Base-by-base conservation (phyloP, 1,284 basidiomycete species). In the Fomes fomentarius region DNA sequence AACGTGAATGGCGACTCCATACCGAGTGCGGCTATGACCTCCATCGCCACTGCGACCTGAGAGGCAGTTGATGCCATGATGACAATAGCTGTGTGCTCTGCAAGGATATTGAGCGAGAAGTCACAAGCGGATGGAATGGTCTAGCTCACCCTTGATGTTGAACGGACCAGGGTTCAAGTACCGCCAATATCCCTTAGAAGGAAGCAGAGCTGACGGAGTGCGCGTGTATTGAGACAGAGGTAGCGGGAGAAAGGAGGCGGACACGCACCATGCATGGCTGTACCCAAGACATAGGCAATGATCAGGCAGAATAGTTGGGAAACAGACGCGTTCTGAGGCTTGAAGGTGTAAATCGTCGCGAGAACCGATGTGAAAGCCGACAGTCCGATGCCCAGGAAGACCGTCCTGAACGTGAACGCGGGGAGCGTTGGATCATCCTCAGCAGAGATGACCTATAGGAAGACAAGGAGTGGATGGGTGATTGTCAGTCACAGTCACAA, bases 51-150 rank as follows among this genome's bases (percentile, higher is more conserved):
- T 0, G 87, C 86, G 0, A 83, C 81, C 5, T 79, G 79, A 2
- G 83, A 78, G 0, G 86, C 84, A 4, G 87, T 84, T 33, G 82
- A 83, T 1, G 85, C 68, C 83, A 89, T 86, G 61, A 89, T 86
- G 19, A 85, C 77, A 34, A 88, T 82, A 25, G 81, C 80, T 0
- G 82, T 81, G 66, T 86, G 82, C 63, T 88, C 79, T 79, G 59
- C 21, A 31, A 17, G 11, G 3, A 10, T 39, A 26, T 7, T 22
- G 40, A 38, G 21, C 22, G 25, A 28, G 74, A 56, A 76, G 74
- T 64, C 74, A 73, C 9, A 10, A 28, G 14, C 19, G 1, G 24
- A 8, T n/a, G 7, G 28, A 12, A n/a, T n/a, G n/a, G n/a, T n/a
- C n/a, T n/a, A n/a, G n/a, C n/a, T 10, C 63, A 63, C 55, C 76